Percentiles rank a stretch among this genome's conserved stretches.
These are phyloP conservation scores for Arabidopsis suecica DNA, from an alignment of 345 rosid species.

Conservation along the genomic window DNA sequence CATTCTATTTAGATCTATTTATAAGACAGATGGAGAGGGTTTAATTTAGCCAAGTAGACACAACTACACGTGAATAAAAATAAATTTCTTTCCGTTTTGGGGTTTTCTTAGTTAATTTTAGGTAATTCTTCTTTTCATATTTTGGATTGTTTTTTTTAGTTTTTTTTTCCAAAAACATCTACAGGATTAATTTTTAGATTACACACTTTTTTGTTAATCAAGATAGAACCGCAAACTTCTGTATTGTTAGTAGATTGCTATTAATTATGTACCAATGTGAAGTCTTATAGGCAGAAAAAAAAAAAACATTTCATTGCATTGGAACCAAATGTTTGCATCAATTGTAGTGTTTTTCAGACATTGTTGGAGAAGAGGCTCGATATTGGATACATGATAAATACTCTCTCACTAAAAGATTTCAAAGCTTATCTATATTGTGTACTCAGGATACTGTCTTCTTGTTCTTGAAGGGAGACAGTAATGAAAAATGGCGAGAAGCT, in stretches of 20 bases:
- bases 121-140: neutral
- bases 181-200: neutral
- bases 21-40: constrained; percentile 20
- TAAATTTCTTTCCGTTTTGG: neutral
- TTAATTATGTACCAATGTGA: too few relatives aligned
- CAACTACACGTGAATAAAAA: constrained; percentile 5
- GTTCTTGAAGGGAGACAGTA: constrained; percentile 83
- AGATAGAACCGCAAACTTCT: neutral
- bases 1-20: constrained; percentile 18
- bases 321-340: constrained; percentile 33
- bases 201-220: neutral
- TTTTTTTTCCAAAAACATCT: too few relatives aligned
- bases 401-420: constrained; percentile 28
- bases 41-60: constrained; percentile 38
- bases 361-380: constrained; percentile 10
- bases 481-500: constrained; percentile 85
- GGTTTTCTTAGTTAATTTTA: constrained; percentile 11
- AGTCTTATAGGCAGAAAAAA: neutral
- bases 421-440: constrained; percentile 20
- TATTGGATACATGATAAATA: constrained; percentile 14
- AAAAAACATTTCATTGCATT: constrained; percentile 19
- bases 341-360: neutral
- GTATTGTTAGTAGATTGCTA: neutral
- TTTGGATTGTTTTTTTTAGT: neutral
- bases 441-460: constrained; percentile 48